Evolutionary conservation across 2,329 filamentous ascomycete species (phyloP).

Genomic region (Thelonectria blattea): DNA sequence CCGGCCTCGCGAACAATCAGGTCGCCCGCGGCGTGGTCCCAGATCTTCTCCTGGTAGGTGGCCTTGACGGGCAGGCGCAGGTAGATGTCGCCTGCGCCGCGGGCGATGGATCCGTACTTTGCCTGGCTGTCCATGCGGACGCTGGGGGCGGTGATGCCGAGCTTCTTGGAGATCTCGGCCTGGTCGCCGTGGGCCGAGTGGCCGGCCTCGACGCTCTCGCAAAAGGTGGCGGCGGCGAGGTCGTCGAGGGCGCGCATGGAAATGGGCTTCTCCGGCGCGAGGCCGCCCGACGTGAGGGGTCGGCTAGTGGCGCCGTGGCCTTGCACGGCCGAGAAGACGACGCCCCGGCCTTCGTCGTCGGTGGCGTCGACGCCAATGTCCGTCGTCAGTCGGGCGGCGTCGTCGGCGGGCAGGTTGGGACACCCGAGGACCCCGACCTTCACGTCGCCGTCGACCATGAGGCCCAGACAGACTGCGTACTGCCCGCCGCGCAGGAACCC

Average conservation of each 20-base stretch:
- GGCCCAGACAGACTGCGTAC: constrained; percentile 91
- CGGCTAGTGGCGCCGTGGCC: constrained; percentile 83
- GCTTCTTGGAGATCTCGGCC: constrained; percentile 75
- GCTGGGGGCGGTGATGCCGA: constrained; percentile 87
- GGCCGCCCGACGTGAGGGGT: constrained; percentile 62
- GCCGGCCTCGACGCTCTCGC: constrained; percentile 92
- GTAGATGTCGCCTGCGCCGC: constrained; percentile 94
- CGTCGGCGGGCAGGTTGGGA: constrained; percentile 91
- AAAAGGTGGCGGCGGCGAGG: constrained; percentile 85
- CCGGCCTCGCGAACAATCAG: constrained; percentile 94
- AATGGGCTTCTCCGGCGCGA: constrained; percentile 68
- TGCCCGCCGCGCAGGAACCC: constrained; percentile 95
- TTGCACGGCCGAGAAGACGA: constrained; percentile 84
- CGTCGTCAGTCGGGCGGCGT: constrained; percentile 64
- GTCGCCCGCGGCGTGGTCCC: constrained; percentile 97
- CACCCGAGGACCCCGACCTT: constrained; percentile 94
- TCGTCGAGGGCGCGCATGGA: constrained; percentile 79
- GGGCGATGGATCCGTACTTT: constrained; percentile 94
- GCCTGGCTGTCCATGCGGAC: constrained; percentile 98
- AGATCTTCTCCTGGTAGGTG: constrained; percentile 98
- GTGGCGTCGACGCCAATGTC: constrained; percentile 77
- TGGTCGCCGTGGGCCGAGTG: constrained; percentile 92
- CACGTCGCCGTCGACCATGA: constrained; percentile 93
- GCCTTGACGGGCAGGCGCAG: constrained; percentile 84
- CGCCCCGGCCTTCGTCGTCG: constrained; percentile 79